phyloP scores from a whole-genome alignment of 2,329 filamentous ascomycete species.

The Periconia sp. region DNA sequence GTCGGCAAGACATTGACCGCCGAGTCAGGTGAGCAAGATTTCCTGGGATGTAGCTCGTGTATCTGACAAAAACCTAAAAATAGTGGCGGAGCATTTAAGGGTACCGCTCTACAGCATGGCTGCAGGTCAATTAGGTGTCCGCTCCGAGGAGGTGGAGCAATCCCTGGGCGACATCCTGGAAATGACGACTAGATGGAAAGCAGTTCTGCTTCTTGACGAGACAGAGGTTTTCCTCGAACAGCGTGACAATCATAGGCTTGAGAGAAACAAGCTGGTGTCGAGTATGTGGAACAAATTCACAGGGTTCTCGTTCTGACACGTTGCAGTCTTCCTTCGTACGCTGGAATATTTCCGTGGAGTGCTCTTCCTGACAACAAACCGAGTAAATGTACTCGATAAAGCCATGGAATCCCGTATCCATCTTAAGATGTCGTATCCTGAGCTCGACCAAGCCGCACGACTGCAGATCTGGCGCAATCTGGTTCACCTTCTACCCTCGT shows the following conservation, averaged over 20 bases:
- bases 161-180: too few relatives aligned
- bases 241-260: constrained; percentile 15
- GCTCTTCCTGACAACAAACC: constrained; percentile 44
- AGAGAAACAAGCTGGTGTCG: constrained; percentile 25
- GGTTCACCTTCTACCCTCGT: constrained; percentile 13
- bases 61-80: constrained; percentile 9
- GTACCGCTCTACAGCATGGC: too few relatives aligned
- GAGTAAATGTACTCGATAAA: constrained; percentile 48
- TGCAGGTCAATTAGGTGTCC: constrained; percentile 22
- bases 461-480: constrained; percentile 47
- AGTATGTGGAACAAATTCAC: constrained; percentile 6
- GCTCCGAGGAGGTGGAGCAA: constrained; percentile 14
- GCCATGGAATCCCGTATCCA: constrained; percentile 43
- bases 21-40: constrained; percentile 21
- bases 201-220: constrained; percentile 58
- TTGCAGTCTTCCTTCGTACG: constrained; percentile 38
- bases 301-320: constrained; percentile 2
- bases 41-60: constrained; percentile 1
- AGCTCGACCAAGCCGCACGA: constrained; percentile 51
- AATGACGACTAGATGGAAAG: constrained; percentile 57
- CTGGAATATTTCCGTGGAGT: constrained; percentile 48
- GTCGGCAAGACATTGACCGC: constrained; percentile 36
- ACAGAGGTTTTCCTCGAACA: constrained; percentile 46
- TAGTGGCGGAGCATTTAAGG: constrained; percentile 30
- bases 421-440: constrained; percentile 57